Conservation (phyloP, 805 yeast genomes). For the Metschnikowia lochheadii region DNA sequence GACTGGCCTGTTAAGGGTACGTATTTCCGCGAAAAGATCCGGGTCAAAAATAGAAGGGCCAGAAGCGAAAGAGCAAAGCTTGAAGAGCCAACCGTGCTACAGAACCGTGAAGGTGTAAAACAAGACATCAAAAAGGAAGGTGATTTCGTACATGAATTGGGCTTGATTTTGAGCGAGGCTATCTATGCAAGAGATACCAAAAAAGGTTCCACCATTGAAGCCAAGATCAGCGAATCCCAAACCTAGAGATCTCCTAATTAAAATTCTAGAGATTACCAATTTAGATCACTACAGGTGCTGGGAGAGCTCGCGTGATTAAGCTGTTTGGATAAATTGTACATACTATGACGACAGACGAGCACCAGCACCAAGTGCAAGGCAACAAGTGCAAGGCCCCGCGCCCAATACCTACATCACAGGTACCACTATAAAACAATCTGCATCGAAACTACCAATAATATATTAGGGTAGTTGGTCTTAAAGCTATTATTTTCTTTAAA, state of each 20-base stretch:
- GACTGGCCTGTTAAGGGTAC: constrained; percentile 36
- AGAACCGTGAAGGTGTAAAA: background rate
- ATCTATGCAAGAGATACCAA: background rate
- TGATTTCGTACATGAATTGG: background rate
- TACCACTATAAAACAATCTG: background rate
- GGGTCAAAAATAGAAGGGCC: constrained; percentile 21
- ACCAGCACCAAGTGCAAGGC: background rate
- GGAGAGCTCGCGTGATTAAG: too few relatives aligned
- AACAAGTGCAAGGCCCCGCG: background rate
- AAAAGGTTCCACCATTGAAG: too few relatives aligned
- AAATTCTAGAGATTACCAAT: too few relatives aligned
- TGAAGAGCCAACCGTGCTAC: constrained; percentile 1
- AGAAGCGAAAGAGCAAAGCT: constrained; percentile 8
- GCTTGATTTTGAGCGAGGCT: background rate
- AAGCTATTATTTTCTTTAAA: background rate
- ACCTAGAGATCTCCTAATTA: too few relatives aligned
- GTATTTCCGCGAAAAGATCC: constrained; percentile 24
- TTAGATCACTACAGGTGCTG: too few relatives aligned
- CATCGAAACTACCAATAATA: background rate
- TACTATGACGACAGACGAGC: background rate
- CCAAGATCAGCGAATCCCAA: too few relatives aligned
- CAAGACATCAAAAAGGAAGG: background rate
- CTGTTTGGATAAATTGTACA: background rate
- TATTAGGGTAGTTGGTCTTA: too few relatives aligned
- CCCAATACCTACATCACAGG: background rate